Evolutionary conservation across 345 rosid genomes (phyloP), one percentile per base, ranked within the genome.

Genomic region (Capsella bursapastoris): DNA sequence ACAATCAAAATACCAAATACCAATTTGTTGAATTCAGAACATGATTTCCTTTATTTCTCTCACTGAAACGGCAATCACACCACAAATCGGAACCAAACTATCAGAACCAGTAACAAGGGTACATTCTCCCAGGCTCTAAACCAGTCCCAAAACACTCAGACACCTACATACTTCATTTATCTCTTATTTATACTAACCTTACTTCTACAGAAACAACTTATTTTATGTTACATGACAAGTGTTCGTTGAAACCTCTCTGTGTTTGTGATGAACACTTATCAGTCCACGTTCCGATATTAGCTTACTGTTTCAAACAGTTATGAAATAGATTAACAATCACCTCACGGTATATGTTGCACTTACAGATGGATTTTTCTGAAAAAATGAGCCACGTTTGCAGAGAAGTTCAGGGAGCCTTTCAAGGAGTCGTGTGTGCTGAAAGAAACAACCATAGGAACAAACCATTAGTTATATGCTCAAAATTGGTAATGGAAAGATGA

Each of bases 341-440:
- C 40, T 34, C 43, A 44, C 7, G 6, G 32, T 28, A 64, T 29
- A 11, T 49, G 34, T 69, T 77, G 71, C 50, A 86, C 97, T 90
- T 87, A 95, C 99, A 62, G 72, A 34, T 75, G 84, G 86, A 74
- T 68, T 81, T 84, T 89, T 90, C 79, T 90, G 97, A 72, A 83
- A 78, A 75, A 86, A 86, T 27, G 84, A 74, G 64, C 92, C 91
- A 52, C 96, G 93, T 78, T 82, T 92, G 78, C 66, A 82, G 64
- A 85, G 80, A 78, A 95, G 82, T 43, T 84, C 86, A 77, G 97
- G 99, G 66, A 90, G 92, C 83, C 93, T 86, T 80, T 92, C 97
- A 55, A 89, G 57, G 52, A 95, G 97, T 49, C 81, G 83, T 61
- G 64, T 72, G 82, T 95, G 99, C 99, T 95, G 92, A 71, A 45